Evolutionary conservation across 2,329 filamentous ascomycete genomes (phyloP).

Genomic region (Colletotrichum chlorophyti): DNA sequence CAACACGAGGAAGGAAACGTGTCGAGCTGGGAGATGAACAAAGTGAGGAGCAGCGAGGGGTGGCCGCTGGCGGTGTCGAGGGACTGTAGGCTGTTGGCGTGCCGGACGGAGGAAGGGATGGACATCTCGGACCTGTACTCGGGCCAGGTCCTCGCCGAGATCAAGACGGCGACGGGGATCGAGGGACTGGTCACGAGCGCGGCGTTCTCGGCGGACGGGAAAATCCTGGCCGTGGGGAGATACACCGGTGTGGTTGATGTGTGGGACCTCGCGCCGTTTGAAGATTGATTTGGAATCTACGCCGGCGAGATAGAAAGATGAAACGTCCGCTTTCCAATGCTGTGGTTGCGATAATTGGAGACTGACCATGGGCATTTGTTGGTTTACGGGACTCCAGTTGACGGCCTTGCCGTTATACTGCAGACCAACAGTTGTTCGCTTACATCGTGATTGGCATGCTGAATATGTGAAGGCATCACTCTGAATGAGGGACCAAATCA

Average conservation of each 20-base stretch:
- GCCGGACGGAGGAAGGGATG: constrained; percentile 48
- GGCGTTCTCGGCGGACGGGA: constrained; percentile 41
- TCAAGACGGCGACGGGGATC: constrained; percentile 16
- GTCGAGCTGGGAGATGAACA: constrained; percentile 43
- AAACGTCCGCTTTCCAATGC: no score
- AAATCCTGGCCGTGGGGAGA: constrained; percentile 40
- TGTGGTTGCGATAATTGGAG: no score
- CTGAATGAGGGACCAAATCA: no score
- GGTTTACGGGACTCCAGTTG: no score
- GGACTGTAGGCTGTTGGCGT: constrained; percentile 44
- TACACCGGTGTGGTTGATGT: constrained; percentile 43
- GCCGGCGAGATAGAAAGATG: no score
- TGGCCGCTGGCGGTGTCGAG: constrained; percentile 49
- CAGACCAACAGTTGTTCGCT: no score
- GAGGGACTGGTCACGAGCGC: constrained; percentile 42
- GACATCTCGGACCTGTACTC: constrained; percentile 47
- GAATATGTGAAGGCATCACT: no score
- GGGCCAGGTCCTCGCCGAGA: constrained; percentile 39
- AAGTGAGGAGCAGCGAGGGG: constrained; percentile 42
- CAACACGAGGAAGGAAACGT: constrained; percentile 39
- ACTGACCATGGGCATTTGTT: no score
- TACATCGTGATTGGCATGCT: no score
- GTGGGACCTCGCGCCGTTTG: constrained; percentile 33
- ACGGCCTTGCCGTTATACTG: no score
- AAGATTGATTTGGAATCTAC: not conserved